A percentile compares a stretch with the other conserved stretches of the same genome.
Conservation (phyloP, 75 land plant species). For the Cryptomeria japonica region DNA sequence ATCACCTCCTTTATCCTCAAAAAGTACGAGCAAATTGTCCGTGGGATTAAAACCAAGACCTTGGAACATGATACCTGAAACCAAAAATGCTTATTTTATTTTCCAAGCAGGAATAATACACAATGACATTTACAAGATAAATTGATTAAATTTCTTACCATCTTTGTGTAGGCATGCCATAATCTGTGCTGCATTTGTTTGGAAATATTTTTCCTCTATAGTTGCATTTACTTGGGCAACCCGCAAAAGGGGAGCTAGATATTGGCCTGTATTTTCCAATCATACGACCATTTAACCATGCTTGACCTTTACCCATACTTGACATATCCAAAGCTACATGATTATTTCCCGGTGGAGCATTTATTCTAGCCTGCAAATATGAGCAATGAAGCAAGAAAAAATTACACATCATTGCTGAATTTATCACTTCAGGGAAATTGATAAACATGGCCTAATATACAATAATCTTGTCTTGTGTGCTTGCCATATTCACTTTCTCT, state of each 20-base stretch:
- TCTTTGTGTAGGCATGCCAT: conserved; percentile 75
- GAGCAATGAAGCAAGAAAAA: neutral
- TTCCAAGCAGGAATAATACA: neutral
- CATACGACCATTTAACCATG: conserved; percentile 89
- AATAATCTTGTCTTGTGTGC: neutral
- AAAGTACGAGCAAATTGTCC: conserved; percentile 73
- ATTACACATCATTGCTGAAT: neutral
- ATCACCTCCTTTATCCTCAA: conserved; percentile 92
- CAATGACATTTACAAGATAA: neutral
- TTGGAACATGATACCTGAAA: conserved; percentile 75
- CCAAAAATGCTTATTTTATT: neutral
- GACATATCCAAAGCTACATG: conserved; percentile 78
- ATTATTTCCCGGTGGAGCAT: conserved; percentile 65
- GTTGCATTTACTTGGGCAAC: conserved; percentile 60
- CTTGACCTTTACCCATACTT: conserved; percentile 96
- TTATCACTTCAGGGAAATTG: neutral
- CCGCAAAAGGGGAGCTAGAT: conserved; percentile 48
- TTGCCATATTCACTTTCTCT: neutral
- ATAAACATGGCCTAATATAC: neutral
- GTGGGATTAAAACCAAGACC: conserved; percentile 78
- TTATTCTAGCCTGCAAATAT: conserved; percentile 58
- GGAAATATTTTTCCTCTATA: conserved; percentile 68
- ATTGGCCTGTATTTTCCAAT: conserved; percentile 83
- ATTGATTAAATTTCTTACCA: conserved; percentile 36
- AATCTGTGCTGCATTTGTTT: conserved; percentile 63